Percentiles rank a stretch among this genome's conserved stretches.
Evolutionary conservation across 2,329 filamentous ascomycete genomes (phyloP).

Genomic region (Didymella sp.): DNA sequence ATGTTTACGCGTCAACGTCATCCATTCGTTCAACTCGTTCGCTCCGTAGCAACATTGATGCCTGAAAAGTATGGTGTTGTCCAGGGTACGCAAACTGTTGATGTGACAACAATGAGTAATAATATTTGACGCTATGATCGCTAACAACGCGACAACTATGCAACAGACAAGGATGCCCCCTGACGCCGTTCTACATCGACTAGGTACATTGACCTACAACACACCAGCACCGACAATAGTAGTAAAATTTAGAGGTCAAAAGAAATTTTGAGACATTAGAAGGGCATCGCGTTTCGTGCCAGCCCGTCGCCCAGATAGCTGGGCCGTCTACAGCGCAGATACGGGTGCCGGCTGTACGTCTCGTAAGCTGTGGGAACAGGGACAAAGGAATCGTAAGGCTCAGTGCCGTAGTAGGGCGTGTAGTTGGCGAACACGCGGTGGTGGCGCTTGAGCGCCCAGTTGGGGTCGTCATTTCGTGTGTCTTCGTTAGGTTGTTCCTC

Average conservation of each 20-base stretch:
- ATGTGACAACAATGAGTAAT: constrained; percentile 20
- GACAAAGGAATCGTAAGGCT: constrained; percentile 38
- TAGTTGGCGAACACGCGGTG: constrained; percentile 20
- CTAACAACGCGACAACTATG: constrained; percentile 20
- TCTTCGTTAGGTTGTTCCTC: constrained; percentile 19
- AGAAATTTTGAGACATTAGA: constrained; percentile 1
- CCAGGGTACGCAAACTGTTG: constrained; percentile 1
- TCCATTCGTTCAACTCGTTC: constrained; percentile 1
- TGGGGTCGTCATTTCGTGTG: constrained; percentile 31
- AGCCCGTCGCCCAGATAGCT: constrained; percentile 29
- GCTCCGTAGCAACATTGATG: constrained; percentile 1
- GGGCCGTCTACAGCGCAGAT: constrained; percentile 29
- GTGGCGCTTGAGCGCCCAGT: constrained; percentile 37
- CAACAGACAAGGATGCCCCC: constrained; percentile 17
- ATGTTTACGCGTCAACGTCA: background rate
- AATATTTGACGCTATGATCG: constrained; percentile 19
- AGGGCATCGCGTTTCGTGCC: constrained; percentile 29
- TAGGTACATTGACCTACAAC: constrained; percentile 7
- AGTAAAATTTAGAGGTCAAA: background rate
- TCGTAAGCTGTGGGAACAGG: constrained; percentile 33
- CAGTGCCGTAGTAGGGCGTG: constrained; percentile 30
- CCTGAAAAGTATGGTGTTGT: constrained; percentile 20
- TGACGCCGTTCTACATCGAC: constrained; percentile 11
- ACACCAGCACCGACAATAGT: constrained; percentile 1
- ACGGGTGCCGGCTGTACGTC: constrained; percentile 25